Evolutionary conservation across 768 basidiomycete species (phyloP).

Genomic region (Serendipita sp.): DNA sequence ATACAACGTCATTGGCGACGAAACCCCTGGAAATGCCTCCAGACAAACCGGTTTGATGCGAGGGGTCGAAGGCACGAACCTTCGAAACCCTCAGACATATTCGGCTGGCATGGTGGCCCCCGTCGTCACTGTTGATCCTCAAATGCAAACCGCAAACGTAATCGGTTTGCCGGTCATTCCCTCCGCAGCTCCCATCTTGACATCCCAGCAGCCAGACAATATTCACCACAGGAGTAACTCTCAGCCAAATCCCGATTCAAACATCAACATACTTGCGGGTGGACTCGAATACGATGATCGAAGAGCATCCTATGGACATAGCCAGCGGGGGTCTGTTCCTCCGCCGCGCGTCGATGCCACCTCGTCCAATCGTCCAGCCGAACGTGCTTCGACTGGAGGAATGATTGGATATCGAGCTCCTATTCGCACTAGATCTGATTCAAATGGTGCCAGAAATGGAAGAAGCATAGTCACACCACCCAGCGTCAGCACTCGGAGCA

Average conservation of each 20-base stretch:
- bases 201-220: neutral
- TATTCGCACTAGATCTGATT: neutral
- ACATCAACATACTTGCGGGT: constrained; percentile 3
- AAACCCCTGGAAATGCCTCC: neutral
- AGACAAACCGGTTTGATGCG: too few relatives aligned
- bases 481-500: neutral
- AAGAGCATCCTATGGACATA: neutral
- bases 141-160: neutral
- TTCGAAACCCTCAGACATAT: neutral
- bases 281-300: neutral
- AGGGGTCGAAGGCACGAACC: neutral
- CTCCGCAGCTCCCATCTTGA: neutral
- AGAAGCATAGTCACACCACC: neutral
- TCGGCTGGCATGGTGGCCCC: neutral
- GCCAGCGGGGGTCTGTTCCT: neutral
- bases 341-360: neutral
- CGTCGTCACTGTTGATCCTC: constrained; percentile 5
- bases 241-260: neutral
- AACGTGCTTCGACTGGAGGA: neutral
- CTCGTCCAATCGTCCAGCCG: neutral
- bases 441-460: neutral
- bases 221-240: neutral
- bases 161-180: neutral
- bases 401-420: neutral
- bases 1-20: neutral